Conservation (phyloP, 2,329 filamentous ascomycete genomes). For the Venturia asperata region DNA sequence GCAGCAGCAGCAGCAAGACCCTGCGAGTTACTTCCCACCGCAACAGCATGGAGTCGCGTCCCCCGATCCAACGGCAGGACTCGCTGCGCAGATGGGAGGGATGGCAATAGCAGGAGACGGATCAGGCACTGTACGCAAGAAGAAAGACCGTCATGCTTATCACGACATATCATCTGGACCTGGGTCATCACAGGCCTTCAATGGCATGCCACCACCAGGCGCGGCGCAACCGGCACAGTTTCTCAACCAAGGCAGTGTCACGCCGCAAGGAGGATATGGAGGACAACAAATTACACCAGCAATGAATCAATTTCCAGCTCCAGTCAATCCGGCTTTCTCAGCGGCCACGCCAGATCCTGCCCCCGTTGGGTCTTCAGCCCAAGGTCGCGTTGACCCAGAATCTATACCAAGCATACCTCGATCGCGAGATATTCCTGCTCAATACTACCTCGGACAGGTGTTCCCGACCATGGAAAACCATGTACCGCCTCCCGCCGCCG, state of each 20-base stretch:
- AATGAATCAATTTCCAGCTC: slow-evolving; percentile 56
- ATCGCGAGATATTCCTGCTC: slow-evolving; percentile 73
- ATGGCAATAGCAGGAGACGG: slow-evolving; percentile 58
- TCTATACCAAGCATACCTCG: slow-evolving; percentile 86
- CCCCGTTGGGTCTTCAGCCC: slow-evolving; percentile 46
- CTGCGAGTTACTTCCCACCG: slow-evolving; percentile 36
- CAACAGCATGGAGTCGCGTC: slow-evolving; percentile 23
- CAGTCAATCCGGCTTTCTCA: slow-evolving; percentile 48
- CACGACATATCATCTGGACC: slow-evolving; percentile 71
- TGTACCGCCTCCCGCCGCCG: slow-evolving; percentile 76
- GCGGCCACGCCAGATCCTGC: slow-evolving; percentile 27
- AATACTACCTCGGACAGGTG: slow-evolving; percentile 77
- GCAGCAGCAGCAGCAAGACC: slow-evolving; percentile 30
- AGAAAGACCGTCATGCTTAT: slow-evolving; percentile 92
- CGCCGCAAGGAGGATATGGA: slow-evolving; percentile 33
- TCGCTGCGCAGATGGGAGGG: slow-evolving; percentile 69
- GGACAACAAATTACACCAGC: slow-evolving; percentile 38
- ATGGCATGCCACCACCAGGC: slow-evolving; percentile 56
- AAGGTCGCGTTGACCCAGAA: slow-evolving; percentile 76
- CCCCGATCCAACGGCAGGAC: slow-evolving; percentile 36
- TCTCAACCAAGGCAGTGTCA: slow-evolving; percentile 40
- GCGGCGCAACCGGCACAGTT: slow-evolving; percentile 44
- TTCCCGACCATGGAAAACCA: slow-evolving; percentile 96
- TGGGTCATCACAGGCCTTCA: slow-evolving; percentile 61
- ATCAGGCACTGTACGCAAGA: slow-evolving; percentile 51